A percentile compares a stretch with the other conserved stretches of the same genome.
Evolutionary conservation across 805 yeast genomes (phyloP).

Genomic region (Ogataea henricii): DNA sequence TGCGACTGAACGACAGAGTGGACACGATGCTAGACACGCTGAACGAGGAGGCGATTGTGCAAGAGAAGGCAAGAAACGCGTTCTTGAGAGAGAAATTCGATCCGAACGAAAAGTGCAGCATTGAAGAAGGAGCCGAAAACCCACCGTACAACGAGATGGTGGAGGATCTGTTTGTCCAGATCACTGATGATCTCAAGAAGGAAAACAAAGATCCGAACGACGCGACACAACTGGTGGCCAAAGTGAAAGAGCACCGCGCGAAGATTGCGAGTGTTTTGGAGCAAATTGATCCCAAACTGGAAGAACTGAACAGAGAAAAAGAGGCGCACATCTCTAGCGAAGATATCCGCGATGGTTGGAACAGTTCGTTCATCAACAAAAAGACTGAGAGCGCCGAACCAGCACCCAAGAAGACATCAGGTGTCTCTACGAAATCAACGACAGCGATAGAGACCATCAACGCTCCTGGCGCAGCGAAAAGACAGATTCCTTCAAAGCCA

Average conservation of each 20-base stretch:
- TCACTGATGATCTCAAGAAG: constrained; percentile 58
- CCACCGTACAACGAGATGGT: constrained; percentile 90
- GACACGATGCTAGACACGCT: constrained; percentile 56
- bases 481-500: constrained; percentile 34
- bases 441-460: constrained; percentile 34
- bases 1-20: constrained; percentile 70
- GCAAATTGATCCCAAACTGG: constrained; percentile 67
- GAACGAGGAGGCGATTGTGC: constrained; percentile 40
- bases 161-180: constrained; percentile 81
- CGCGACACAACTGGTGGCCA: constrained; percentile 39
- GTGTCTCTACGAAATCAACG: constrained; percentile 10
- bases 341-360: constrained; percentile 90
- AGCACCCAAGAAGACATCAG: constrained; percentile 25
- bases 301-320: constrained; percentile 69
- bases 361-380: constrained; percentile 77
- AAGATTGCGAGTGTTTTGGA: constrained; percentile 68
- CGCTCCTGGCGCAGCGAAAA: constrained; percentile 22
- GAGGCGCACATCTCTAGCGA: constrained; percentile 79
- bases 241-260: constrained; percentile 60
- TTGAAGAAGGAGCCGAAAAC: constrained; percentile 41
- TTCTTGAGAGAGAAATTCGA: constrained; percentile 57
- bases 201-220: constrained; percentile 48
- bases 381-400: constrained; percentile 21
- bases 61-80: constrained; percentile 37
- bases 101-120: constrained; percentile 51